Evolutionary conservation across 805 yeast genomes (phyloP), one percentile per base, ranked within the genome.

Genomic region (Lachancea sp.): DNA sequence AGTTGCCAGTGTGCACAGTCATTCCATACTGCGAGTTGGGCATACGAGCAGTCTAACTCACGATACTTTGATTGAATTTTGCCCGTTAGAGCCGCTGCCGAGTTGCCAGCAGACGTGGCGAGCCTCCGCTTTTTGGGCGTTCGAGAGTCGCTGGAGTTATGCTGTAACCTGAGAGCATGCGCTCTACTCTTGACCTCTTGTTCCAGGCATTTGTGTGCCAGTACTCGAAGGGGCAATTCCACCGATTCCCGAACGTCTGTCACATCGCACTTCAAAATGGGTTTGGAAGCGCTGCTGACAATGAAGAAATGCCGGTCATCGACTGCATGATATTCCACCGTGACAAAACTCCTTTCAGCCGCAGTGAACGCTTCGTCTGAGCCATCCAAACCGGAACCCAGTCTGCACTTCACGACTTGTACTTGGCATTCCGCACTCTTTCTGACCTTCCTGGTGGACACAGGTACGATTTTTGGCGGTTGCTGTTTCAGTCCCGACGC

Each of bases 181-280:
- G 36, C 26, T 16, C 26, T 29, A 1, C 9, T 20, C n/a, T 23
- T 26, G 4, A 40, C 13, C 12, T 40, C 38, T 11, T 26, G 29
- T 28, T 34, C 43, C 11, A 35, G 17, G 15, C 29, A n/a, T 25
- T 40, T 40, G 8, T 40, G 43, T 9, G 43, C 34, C 39, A 35
- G 16, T 2, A 40, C 22, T 29, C 30, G 32, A 2, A 40, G 36
- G 12, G 43, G 28, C 15, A 29, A 22, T 11, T 40, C 36, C 5
- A 40, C 17, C 15, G 16, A 8, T 8, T 35, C 40, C 8, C 38
- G 23, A 11, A 19, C 28, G 2, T 24, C 32, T 7, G 39, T 34
- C 18, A 35, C 40, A 30, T 35, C 24, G 36, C 43, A 40, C 17
- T 40, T 40, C 23, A 40, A 12, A 7, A 40, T 16, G 2, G 43